Evolutionary conservation across 2,329 filamentous ascomycete species (phyloP).

Genomic region (Colletotrichum gigasporum): DNA sequence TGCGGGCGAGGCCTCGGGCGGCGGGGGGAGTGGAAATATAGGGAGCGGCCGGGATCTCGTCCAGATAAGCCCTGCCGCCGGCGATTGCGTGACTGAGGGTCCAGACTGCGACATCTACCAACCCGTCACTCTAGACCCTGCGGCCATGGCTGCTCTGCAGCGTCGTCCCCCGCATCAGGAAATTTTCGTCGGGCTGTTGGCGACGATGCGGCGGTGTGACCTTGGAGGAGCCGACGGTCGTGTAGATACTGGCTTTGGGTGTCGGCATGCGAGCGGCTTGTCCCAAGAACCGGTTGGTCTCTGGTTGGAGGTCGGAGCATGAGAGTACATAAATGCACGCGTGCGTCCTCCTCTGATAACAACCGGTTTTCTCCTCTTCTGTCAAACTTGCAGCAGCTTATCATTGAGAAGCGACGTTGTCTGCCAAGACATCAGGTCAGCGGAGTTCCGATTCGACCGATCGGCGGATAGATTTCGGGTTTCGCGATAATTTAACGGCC

Average conservation of each 20-base stretch:
- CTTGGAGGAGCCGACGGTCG: neutral
- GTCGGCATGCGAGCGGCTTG: neutral
- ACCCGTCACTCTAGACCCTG: neutral
- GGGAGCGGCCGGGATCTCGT: neutral
- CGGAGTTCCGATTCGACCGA: constrained; percentile 1
- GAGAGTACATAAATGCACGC: neutral
- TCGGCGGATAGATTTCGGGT: neutral
- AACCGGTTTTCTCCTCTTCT: neutral
- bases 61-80: constrained; percentile 15
- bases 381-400: neutral
- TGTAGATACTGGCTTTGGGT: neutral
- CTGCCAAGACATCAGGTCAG: neutral
- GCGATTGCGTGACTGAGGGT: constrained; percentile 26
- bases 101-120: constrained; percentile 27
- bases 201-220: neutral
- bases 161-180: neutral
- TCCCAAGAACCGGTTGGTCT: too few relatives aligned
- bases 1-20: neutral
- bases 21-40: neutral
- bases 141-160: neutral
- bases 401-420: neutral
- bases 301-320: neutral
- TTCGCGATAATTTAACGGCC: too few relatives aligned
- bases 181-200: constrained; percentile 21
- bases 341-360: neutral